Base-by-base conservation (phyloP, 2,329 filamentous ascomycete species). In the Xenoacremonium recifei region DNA sequence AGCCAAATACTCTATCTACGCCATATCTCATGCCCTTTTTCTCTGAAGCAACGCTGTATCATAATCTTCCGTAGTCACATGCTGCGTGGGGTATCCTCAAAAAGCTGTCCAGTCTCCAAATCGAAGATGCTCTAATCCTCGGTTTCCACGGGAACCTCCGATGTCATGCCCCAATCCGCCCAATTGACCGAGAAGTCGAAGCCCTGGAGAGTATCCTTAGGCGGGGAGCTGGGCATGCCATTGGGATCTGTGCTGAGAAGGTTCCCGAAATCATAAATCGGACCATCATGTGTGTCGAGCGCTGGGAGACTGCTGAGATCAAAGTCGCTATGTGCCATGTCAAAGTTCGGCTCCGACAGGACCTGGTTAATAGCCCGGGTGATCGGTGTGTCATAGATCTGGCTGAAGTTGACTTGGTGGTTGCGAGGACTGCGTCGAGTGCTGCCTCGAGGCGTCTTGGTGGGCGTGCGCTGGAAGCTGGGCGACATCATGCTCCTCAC, bases 311-410 rank as follows among this genome's bases (percentile, higher is more conserved):
- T 62, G 38, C 58, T 60, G 20, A 76, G 58, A 42, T 77, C 73
- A 10, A 77, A 51, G 30, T 75, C 69, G 19, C 69, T 43, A 61
- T 68, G 25, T 58, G 68, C 47, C 54, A 66, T 9, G 62, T 66
- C 54, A 52, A 77, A 73, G 32, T 73, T 69, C 9, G 68, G 69
- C 46, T 84, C 78, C 6, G 76, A 82, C 16, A 87, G 69, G 46
- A 88, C 70, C 53, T 85, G 76, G 49, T 77, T 79, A 25, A 89
- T 72, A 17, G 82, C 79, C 27, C 77, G 72, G 2, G 80, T 81
- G 55, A 85, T 77, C 0, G 82, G 82, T 5, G 80, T 81, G 40
- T 74, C 71, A 35, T 70, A 67, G 3, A 67, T 48, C 35, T 47
- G 57, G 6, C 67, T 64, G 34, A 73, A 66, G 29, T 64, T 59